Base-by-base conservation (phyloP, 2,329 filamentous ascomycete species). In the Colletotrichum graminicola region DNA sequence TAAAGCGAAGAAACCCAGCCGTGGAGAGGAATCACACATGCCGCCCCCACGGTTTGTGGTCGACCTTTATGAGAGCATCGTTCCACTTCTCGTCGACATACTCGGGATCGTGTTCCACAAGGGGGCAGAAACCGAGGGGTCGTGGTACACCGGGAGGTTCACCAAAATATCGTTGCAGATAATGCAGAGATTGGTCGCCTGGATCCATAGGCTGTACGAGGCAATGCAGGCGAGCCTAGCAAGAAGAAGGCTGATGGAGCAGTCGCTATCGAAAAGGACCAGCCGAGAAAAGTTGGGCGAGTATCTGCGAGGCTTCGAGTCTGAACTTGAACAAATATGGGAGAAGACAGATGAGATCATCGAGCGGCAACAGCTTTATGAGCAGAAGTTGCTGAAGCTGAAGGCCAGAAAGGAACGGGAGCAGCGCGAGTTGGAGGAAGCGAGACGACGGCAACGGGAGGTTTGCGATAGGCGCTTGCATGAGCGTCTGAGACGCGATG, bases 131-230 rank as follows among this genome's bases (percentile, higher is more conserved):
- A 14, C 26, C n/a, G 59, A 56, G 23, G 39, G 41, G 1, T 11
- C 32, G 3, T 32, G 23, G 1, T 71, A 67, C 45, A 32, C 52
- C 10, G 68, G 65, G 29, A 54, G 26, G 18, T 71, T 72, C 45
- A 71, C 66, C 10, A 61, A 66, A n/a, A 29, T n/a, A 18, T 45
- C 29, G 11, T 16, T 72, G 49, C 70, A 72, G 23, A 72, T 72
- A 26, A 72, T 72, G 70, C 23, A 61, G 26, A 47, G 70, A 43
- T 12, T 72, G 16, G 23, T 66, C 11, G 61, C 55, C 21, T 72
- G 70, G 70, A 26, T 54, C 14, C 23, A 66, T 21, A 39, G 26
- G 49, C 18, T 66, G n/a, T 61, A 69, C 10, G 47, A 21, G 18
- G 43, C 36, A 8, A 72, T 72, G 70, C 56, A 52, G n/a, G 36